Evolutionary conservation across 768 basidiomycete genomes (phyloP).

Genomic region (Termitomyces sp.): DNA sequence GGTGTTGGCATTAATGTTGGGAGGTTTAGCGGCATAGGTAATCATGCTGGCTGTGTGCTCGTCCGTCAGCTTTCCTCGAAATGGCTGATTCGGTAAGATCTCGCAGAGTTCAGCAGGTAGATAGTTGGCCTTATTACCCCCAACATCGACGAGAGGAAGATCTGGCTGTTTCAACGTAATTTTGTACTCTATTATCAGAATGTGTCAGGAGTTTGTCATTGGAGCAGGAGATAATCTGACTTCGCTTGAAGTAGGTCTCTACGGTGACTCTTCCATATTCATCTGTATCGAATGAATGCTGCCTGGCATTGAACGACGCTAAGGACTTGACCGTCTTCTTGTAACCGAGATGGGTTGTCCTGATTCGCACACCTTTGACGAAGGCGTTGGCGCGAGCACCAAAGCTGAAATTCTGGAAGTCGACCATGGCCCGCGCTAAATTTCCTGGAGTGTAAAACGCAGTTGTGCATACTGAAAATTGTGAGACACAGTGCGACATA

Average conservation of each 20-base stretch:
- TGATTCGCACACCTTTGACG: constrained; percentile 63
- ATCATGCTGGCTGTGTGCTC: constrained; percentile 77
- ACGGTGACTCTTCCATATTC: constrained; percentile 60
- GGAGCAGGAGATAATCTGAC: constrained; percentile 47
- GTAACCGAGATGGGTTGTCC: constrained; percentile 70
- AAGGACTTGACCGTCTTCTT: constrained; percentile 68
- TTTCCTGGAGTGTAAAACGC: constrained; percentile 64
- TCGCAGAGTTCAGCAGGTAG: constrained; percentile 76
- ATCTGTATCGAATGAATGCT: constrained; percentile 53
- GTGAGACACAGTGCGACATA: constrained; percentile 32
- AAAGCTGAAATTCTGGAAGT: constrained; percentile 53
- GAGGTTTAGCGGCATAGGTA: constrained; percentile 63
- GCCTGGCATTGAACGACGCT: constrained; percentile 43
- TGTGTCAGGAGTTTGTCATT: constrained; percentile 20
- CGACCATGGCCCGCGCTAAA: constrained; percentile 58
- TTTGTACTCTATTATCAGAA: constrained; percentile 51
- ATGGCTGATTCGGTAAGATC: constrained; percentile 67
- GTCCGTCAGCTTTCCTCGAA: constrained; percentile 65
- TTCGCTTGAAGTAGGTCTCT: constrained; percentile 63
- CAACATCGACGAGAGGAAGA: constrained; percentile 60
- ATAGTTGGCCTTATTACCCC: constrained; percentile 43
- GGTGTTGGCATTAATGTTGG: constrained; percentile 60
- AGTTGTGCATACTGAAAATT: constrained; percentile 49
- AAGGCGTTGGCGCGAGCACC: constrained; percentile 62
- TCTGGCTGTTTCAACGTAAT: constrained; percentile 49